Base-by-base conservation (phyloP, 345 rosid genomes). In the Gossypium raimondii region DNA sequence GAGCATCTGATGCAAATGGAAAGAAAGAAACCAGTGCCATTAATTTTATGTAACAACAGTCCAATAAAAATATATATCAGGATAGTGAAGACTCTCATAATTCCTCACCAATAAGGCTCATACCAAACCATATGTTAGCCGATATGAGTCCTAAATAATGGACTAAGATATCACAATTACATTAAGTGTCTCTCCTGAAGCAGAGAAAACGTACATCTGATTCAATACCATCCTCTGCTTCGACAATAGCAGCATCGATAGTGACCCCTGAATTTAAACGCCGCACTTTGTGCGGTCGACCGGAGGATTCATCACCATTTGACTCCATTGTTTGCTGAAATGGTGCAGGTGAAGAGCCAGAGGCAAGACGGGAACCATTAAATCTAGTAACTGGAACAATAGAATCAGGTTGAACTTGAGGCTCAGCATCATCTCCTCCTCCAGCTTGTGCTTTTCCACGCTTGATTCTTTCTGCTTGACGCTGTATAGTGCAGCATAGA, bases 351-450 rank as follows among this genome's bases (percentile, higher is more conserved):
- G 83, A 55, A 77, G 93, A 90, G 76, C 88, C 97, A 18, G 98
- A 88, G 75, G 99, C 94, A 74, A 95, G 99, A 72, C 97, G 89
- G 75, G 98, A 91, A 76, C 98, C 93, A 64, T 72, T 90, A 83
- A 82, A 90, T 72, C 81, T 85, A 79, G 90, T 45, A 82, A 88
- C 91, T 25, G 98, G 89, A 80, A 93, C 98, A 79, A 95, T 82
- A 72, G 85, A 77, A 44, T 89, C 85, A 70, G 88, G 86, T 77
- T 81, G 83, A 76, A 71, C 76, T 78, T 66, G 82, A 63, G 89
- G 92, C 70, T 81, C 86, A 2, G 82, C 84, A 75, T 93, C 94
- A 85, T 86, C 84, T 73, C 85, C 85, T 84, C 89, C 86, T 76
- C 82, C 86, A n/a, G 75, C 75, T 45, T 86, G 89, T 60, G 78